Conservation (phyloP, 306 rosid species). For the Casuarina glauca region DNA sequence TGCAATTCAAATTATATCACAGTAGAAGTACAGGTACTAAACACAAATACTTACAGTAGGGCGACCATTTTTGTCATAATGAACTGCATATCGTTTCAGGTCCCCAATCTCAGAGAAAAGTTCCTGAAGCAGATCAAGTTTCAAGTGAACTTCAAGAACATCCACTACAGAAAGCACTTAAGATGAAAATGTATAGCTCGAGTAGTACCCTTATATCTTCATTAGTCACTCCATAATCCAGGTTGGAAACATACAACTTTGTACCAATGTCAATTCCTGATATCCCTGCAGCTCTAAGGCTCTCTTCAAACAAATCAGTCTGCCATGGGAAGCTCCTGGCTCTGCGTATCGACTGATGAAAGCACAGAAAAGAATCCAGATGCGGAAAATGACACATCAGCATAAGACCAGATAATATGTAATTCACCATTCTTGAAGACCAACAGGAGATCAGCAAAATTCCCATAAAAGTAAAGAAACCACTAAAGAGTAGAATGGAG, state of each 20-base stretch:
- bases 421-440: constrained; percentile 74
- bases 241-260: constrained; percentile 89
- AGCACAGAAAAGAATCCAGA: constrained; percentile 73
- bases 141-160: constrained; percentile 55
- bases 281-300: constrained; percentile 96
- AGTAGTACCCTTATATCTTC: constrained; percentile 96
- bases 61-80: constrained; percentile 86
- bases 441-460: constrained; percentile 35
- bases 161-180: constrained; percentile 46
- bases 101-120: constrained; percentile 90
- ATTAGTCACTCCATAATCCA: constrained; percentile 94
- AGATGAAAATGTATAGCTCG: constrained; percentile 44
- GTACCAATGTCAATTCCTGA: constrained; percentile 87
- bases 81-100: constrained; percentile 84
- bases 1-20: not conserved
- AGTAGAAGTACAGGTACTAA: not conserved
- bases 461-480: constrained; percentile 40
- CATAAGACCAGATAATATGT: constrained; percentile 67
- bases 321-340: constrained; percentile 83
- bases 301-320: constrained; percentile 90
- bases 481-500: constrained; percentile 37
- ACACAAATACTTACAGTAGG: constrained; percentile 63
- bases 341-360: constrained; percentile 91
- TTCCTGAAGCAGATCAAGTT: constrained; percentile 82
- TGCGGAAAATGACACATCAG: constrained; percentile 78